Evolutionary conservation across 352 stramenopile genomes (phyloP).

Genomic region (Pythium diclinum): DNA sequence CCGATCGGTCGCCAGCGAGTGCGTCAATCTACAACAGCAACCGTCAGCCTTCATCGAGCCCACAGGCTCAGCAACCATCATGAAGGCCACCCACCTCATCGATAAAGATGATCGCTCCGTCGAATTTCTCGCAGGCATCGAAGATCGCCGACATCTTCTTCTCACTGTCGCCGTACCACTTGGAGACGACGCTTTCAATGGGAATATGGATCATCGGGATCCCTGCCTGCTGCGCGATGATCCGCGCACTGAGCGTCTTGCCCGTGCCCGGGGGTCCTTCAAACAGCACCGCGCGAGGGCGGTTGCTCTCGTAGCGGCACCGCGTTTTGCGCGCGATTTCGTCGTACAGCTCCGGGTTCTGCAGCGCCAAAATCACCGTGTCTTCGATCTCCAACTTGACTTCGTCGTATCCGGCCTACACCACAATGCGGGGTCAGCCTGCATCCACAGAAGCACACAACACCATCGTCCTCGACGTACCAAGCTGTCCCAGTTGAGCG

Average conservation of each 20-base stretch:
- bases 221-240: constrained; percentile 91
- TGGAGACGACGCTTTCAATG: constrained; percentile 92
- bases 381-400: constrained; percentile 92
- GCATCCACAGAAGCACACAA: not conserved
- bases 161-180: constrained; percentile 95
- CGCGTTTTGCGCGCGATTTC: constrained; percentile 88
- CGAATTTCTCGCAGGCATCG: constrained; percentile 90
- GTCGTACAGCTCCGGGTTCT: constrained; percentile 91
- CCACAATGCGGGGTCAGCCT: not conserved
- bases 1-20: constrained; percentile 84
- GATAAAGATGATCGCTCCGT: constrained; percentile 93
- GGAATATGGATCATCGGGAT: constrained; percentile 93
- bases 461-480: constrained; percentile 29
- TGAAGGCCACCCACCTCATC: constrained; percentile 65
- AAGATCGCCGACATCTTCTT: constrained; percentile 95
- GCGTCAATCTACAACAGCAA: constrained; percentile 73
- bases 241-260: constrained; percentile 92
- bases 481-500: constrained; percentile 80
- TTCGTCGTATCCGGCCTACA: constrained; percentile 85
- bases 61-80: not conserved
- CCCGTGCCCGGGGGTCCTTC: constrained; percentile 93
- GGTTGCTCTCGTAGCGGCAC: constrained; percentile 87
- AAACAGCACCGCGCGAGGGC: constrained; percentile 89
- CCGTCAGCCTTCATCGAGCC: not conserved
- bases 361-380: constrained; percentile 88